phyloP scores from a whole-genome alignment of 2,329 filamentous ascomycete species.

The Ustulina deusta region DNA sequence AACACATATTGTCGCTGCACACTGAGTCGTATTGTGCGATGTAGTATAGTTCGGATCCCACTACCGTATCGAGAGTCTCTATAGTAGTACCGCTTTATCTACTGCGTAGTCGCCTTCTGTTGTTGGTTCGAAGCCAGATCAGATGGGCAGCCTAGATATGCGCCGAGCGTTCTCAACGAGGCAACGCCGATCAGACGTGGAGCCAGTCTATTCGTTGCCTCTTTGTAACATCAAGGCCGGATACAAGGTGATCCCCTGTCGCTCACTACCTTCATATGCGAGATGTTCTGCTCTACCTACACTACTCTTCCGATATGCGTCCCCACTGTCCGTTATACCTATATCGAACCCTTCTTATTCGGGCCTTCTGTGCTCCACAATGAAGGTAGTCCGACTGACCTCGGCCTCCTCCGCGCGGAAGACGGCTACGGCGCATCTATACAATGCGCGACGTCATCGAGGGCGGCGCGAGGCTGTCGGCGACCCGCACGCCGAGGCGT shows the following conservation, averaged over 20 bases:
- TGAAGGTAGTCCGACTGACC: too few species aligned
- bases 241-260: constrained; percentile 8
- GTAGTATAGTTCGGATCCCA: background rate
- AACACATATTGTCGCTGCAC: background rate
- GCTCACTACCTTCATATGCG: background rate
- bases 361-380: background rate
- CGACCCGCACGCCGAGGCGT: too few species aligned
- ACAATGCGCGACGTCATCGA: too few species aligned
- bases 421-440: too few species aligned
- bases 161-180: background rate
- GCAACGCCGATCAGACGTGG: background rate
- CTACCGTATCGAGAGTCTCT: background rate
- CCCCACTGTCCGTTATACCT: background rate
- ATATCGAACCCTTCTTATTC: background rate
- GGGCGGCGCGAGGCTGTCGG: too few species aligned
- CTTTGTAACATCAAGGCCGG: background rate
- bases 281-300: background rate
- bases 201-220: background rate
- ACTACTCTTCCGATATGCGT: too few species aligned
- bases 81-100: background rate
- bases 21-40: background rate
- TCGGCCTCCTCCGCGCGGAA: too few species aligned
- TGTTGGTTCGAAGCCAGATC: too few species aligned
- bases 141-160: background rate
- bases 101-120: background rate